Base-by-base conservation (phyloP, 176 grass and related monocot species). In the Microstegium vimineum region DNA sequence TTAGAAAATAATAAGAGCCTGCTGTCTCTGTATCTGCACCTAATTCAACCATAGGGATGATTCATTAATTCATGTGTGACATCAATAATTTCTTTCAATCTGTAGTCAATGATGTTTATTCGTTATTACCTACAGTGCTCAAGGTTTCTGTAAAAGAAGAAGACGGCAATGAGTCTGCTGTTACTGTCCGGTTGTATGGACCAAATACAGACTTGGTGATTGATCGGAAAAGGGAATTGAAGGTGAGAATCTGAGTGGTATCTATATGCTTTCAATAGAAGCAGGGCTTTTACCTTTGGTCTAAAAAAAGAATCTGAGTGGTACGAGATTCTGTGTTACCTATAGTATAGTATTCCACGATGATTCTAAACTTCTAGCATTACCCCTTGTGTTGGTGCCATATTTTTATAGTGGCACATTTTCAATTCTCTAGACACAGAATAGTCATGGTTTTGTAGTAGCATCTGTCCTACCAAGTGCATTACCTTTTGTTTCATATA, bases 181-280 rank as follows among this genome's bases (percentile, higher is more conserved):
- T 99, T 68, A 93, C 93, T 62, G 91, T 99, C 78, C 93, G 96
- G 40, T 78, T 99, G 41, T 99, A 92, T 85, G 96, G 96, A 69
- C 96, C 96, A 43, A 95, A 93, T 77, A 95, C 93, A 0, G 96
- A 99, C 74, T 85, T 95, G 69, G 92, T 99, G 79, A 99, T 99
- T 40, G 96, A 99, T 78, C 93, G 96, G 20, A 86, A 99, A 80
- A 91, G 96, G 78, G 96, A 99, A 41, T 70, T 95, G 66, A 69
- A 89, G 91, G 96, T 95, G 61, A 77, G 73, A 22, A 62, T 88
- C 20, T 57, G 20, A 85, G 82, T 71, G 9, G 20, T 51, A 6
- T 57, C 9, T 57, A 57, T 57, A 57, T 57, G 56, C 54, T 57
- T 57, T 57, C 54, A 23, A 25, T 57, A 57, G 22, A 57, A 57